Conservation (phyloP, 306 rosid genomes). For the Lablab purpureus region DNA sequence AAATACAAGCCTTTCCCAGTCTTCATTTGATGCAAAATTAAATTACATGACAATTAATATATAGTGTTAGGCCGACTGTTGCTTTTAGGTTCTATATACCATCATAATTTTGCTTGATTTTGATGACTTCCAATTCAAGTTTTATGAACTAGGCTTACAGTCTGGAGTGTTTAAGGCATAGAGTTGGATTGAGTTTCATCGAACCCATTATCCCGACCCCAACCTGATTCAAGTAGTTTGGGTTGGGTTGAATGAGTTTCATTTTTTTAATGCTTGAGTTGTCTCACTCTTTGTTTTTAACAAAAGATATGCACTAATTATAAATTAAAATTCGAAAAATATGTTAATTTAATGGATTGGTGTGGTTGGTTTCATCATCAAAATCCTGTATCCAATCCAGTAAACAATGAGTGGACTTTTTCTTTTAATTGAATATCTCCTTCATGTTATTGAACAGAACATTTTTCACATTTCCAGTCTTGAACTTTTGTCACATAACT, state of each 20-base stretch:
- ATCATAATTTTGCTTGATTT: neutral
- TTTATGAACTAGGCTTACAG: neutral
- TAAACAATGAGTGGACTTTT: neutral
- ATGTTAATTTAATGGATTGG: too few species aligned
- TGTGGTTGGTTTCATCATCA: too few species aligned
- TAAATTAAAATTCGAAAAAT: too few species aligned
- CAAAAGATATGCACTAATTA: too few species aligned
- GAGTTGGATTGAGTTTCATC: too few species aligned
- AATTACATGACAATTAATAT: neutral
- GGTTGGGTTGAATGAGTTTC: too few species aligned
- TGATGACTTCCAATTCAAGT: neutral
- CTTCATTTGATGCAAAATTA: slow-evolving; percentile 6
- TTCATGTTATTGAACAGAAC: neutral
- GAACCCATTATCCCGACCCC: too few species aligned
- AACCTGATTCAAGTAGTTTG: too few species aligned
- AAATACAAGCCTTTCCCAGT: neutral
- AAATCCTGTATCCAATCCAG: too few species aligned
- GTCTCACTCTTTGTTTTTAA: too few species aligned
- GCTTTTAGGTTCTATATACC: slow-evolving; percentile 5
- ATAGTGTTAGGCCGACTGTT: neutral
- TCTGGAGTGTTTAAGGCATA: too few species aligned
- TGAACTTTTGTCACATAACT: neutral
- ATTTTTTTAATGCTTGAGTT: too few species aligned
- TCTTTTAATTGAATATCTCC: neutral
- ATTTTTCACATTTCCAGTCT: neutral